A percentile compares a stretch with the other conserved stretches of the same genome.
These are phyloP conservation scores for Torulaspora indica DNA, from an alignment of 805 yeast species.

Conservation along the genomic window DNA sequence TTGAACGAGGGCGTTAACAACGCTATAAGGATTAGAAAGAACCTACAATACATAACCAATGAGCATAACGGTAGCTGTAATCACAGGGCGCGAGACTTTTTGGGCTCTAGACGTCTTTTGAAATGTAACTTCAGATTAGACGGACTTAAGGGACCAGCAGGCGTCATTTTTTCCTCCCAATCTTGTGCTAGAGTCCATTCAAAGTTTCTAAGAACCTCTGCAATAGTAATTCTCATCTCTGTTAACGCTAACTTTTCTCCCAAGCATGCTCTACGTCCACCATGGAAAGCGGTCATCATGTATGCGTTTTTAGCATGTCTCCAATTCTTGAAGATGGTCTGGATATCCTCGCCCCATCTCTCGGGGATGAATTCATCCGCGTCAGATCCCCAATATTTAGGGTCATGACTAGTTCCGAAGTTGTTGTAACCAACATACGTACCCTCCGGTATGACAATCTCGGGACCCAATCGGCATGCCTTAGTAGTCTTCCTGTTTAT, in stretches of 20 bases:
- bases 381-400: constrained; percentile 42
- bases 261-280: constrained; percentile 54
- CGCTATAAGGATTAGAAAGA: not conserved
- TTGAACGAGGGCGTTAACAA: constrained; percentile 10
- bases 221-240: constrained; percentile 41
- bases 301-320: constrained; percentile 43
- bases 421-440: constrained; percentile 54
- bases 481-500: constrained; percentile 46
- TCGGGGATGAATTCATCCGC: constrained; percentile 44
- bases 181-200: constrained; percentile 37
- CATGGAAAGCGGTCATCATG: constrained; percentile 51
- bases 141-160: constrained; percentile 58
- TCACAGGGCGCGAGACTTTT: not conserved
- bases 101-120: constrained; percentile 5
- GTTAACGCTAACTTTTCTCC: constrained; percentile 55
- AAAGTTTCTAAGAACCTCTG: constrained; percentile 38
- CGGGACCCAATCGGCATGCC: constrained; percentile 38
- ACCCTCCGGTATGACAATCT: constrained; percentile 45
- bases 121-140: constrained; percentile 34
- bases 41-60: not conserved
- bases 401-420: constrained; percentile 47
- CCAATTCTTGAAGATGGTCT: constrained; percentile 40
- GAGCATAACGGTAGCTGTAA: not conserved
- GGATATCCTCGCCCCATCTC: constrained; percentile 47
- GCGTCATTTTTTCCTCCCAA: constrained; percentile 50